Evolutionary conservation across 2,329 filamentous ascomycete species (phyloP).

Genomic region (Ceratocystis cubensis): DNA sequence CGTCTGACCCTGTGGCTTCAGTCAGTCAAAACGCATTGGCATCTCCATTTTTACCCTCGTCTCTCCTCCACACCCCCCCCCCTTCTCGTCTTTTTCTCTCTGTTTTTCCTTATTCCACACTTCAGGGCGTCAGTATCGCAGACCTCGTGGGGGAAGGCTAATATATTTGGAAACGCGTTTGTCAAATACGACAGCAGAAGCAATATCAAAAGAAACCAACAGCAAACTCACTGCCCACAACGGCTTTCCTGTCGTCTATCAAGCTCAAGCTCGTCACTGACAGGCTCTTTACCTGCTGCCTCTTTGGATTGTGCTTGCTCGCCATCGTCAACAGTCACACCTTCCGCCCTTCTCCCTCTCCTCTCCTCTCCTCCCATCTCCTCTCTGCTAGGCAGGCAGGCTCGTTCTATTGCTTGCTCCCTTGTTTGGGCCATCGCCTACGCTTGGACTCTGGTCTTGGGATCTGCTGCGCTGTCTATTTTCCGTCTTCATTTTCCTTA

Average conservation of each 20-base stretch:
- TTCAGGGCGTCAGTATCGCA: slow-evolving; percentile 5
- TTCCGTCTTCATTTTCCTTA: slow-evolving; percentile 3
- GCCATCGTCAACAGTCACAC: no score
- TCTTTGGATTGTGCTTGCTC: no score
- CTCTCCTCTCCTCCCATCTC: not conserved
- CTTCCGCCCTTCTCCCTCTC: not conserved
- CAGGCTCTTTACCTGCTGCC: no score
- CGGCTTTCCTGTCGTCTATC: no score
- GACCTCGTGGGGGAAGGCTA: not conserved
- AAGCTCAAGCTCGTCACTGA: no score
- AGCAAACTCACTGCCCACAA: no score
- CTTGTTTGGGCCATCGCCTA: not conserved
- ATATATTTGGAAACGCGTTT: no score
- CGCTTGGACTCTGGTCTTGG: slow-evolving; percentile 7
- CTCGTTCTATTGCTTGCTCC: not conserved
- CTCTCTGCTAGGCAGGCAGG: not conserved
- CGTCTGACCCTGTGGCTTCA: not conserved
- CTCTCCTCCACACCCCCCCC: not conserved
- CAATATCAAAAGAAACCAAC: no score
- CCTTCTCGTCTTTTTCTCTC: not conserved
- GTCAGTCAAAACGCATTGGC: not conserved
- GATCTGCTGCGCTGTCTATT: slow-evolving; percentile 6
- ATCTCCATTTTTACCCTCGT: not conserved
- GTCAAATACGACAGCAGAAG: no score
- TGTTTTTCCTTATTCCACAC: not conserved